These are phyloP conservation scores for Fomitopsis schrenkii DNA, from an alignment of 1,284 basidiomycete genomes.

Conservation along the genomic window DNA sequence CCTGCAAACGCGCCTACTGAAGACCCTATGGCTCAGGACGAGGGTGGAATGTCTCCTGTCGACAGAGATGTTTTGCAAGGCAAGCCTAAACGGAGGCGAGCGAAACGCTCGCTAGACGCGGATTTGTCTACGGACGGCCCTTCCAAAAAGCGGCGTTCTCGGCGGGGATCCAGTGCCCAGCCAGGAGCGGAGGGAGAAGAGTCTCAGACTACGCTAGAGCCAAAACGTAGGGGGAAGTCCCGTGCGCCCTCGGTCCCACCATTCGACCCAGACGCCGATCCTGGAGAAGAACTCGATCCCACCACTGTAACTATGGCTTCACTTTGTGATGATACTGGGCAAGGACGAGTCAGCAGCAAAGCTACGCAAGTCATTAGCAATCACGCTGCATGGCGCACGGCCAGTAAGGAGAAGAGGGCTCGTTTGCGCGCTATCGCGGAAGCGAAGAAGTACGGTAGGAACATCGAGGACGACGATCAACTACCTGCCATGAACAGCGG, in stretches of 20 bases:
- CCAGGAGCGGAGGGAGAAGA: conserved; percentile 7
- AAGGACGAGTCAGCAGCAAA: conserved; percentile 70
- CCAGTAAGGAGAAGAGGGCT: conserved; percentile 58
- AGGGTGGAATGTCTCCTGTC: not conserved
- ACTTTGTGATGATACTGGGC: conserved; percentile 69
- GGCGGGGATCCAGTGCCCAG: not conserved
- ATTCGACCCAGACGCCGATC: conserved; percentile 54
- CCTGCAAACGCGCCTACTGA: not conserved
- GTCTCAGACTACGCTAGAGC: conserved; percentile 3
- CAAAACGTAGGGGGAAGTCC: conserved; percentile 6
- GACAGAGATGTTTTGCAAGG: not conserved
- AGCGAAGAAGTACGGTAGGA: conserved; percentile 65
- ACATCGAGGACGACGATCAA: conserved; percentile 42
- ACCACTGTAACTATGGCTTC: conserved; percentile 74
- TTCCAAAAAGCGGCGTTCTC: conserved; percentile 9
- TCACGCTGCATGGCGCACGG: conserved; percentile 62
- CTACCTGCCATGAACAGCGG: conserved; percentile 7
- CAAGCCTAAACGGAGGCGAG: not conserved
- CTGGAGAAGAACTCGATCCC: conserved; percentile 74
- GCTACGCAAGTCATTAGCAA: conserved; percentile 64
- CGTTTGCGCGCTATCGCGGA: conserved; percentile 61
- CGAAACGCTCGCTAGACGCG: not conserved
- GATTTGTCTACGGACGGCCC: not conserved
- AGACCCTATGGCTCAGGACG: too few relatives aligned
- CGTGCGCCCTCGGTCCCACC: conserved; percentile 43